These are phyloP conservation scores for Diaporthe humulicola DNA, from an alignment of 2,329 filamentous ascomycete species.

Conservation along the genomic window DNA sequence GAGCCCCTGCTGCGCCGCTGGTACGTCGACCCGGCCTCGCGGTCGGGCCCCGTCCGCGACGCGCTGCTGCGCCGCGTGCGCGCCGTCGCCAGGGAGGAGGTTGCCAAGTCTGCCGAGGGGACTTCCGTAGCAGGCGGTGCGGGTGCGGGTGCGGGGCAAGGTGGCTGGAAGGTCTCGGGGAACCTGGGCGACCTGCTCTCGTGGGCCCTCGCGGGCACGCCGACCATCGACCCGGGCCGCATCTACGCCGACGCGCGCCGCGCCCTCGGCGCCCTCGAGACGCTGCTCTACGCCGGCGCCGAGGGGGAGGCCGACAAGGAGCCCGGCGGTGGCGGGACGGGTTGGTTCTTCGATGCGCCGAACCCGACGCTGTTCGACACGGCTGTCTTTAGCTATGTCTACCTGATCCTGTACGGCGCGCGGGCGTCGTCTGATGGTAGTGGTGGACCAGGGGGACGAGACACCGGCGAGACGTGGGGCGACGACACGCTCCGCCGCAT, in stretches of 20 bases:
- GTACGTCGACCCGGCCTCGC: conserved; percentile 76
- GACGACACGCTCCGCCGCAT: conserved; percentile 71
- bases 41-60: conserved; percentile 72
- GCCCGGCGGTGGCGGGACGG: neutral
- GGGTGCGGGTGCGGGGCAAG: too few species aligned
- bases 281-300: conserved; percentile 50
- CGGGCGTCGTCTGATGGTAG: conserved; percentile 34
- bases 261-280: conserved; percentile 62
- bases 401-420: conserved; percentile 75
- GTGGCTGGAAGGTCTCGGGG: conserved; percentile 22
- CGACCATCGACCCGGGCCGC: conserved; percentile 48
- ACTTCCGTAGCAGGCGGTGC: too few species aligned
- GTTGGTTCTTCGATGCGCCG: conserved; percentile 64
- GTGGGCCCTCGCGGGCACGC: conserved; percentile 50
- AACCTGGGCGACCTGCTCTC: conserved; percentile 33
- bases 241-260: conserved; percentile 59
- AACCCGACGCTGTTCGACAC: conserved; percentile 86
- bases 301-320: conserved; percentile 43
- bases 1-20: conserved; percentile 76
- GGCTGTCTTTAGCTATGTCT: conserved; percentile 89
- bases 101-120: conserved; percentile 69
- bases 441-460: conserved; percentile 57
- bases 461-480: conserved; percentile 38
- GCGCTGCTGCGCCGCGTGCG: conserved; percentile 77
- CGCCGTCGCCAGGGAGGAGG: conserved; percentile 79